Percentiles rank a stretch among this genome's conserved stretches.
Conservation (phyloP, 257 asterid genomes). For the Hygrophila difformis region DNA sequence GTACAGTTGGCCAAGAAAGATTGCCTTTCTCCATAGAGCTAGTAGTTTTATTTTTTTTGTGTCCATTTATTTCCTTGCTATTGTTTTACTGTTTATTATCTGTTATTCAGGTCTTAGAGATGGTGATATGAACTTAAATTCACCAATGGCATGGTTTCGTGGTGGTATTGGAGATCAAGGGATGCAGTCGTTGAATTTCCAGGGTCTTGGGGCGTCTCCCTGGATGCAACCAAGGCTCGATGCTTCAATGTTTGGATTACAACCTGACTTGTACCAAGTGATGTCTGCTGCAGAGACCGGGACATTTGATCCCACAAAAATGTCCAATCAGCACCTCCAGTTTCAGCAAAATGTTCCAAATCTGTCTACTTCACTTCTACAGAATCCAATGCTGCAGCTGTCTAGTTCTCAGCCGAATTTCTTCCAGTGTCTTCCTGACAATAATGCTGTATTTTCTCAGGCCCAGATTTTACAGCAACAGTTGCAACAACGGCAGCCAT, state of each 20-base stretch:
- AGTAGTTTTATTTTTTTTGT: too few species aligned
- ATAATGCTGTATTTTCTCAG: slow-evolving; percentile 47
- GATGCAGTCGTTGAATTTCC: slow-evolving; percentile 55
- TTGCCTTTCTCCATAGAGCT: too few species aligned
- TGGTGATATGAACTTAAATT: slow-evolving; percentile 45
- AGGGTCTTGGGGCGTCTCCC: slow-evolving; percentile 55
- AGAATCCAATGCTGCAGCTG: slow-evolving; percentile 59
- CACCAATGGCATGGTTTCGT: slow-evolving; percentile 66
- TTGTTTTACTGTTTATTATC: neutral
- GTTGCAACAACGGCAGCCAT: slow-evolving; percentile 38
- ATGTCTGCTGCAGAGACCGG: slow-evolving; percentile 45
- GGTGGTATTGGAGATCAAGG: slow-evolving; percentile 62
- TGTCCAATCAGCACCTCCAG: slow-evolving; percentile 52
- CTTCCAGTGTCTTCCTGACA: slow-evolving; percentile 52
- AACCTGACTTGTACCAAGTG: slow-evolving; percentile 63
- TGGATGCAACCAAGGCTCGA: slow-evolving; percentile 84
- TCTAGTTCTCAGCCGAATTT: slow-evolving; percentile 48
- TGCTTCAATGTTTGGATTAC: slow-evolving; percentile 54
- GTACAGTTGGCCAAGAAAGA: neutral
- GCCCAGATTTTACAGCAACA: slow-evolving; percentile 78
- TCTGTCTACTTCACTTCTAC: slow-evolving; percentile 24
- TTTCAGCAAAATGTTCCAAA: slow-evolving; percentile 49
- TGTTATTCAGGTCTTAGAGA: slow-evolving; percentile 33
- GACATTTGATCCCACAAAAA: slow-evolving; percentile 50
- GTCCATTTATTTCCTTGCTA: too few species aligned